phyloP scores from a whole-genome alignment of 768 basidiomycete genomes.

The Mycena leptocephala region DNA sequence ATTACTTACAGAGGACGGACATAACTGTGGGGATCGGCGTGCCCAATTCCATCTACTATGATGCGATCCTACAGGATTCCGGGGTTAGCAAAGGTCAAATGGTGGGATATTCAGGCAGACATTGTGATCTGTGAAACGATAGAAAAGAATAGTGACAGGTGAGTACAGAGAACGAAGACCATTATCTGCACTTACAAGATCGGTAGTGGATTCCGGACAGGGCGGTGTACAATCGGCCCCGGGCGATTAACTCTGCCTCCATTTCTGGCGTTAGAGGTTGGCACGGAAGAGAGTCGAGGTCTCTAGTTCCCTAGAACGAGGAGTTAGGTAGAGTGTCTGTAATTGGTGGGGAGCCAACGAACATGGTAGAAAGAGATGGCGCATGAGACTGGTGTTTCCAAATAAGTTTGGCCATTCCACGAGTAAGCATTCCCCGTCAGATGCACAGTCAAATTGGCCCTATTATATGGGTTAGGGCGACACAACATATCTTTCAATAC shows the following conservation, averaged over 20 bases:
- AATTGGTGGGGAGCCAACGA: neutral
- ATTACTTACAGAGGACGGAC: neutral
- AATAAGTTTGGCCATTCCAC: conserved; percentile 33
- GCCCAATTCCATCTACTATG: conserved; percentile 37
- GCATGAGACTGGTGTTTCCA: neutral
- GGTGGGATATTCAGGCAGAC: neutral
- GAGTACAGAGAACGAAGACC: too few relatives aligned
- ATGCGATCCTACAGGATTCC: conserved; percentile 33
- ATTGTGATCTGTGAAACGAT: conserved; percentile 11
- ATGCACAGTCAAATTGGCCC: too few relatives aligned
- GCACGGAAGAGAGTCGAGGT: conserved; percentile 8
- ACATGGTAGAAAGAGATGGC: conserved; percentile 14
- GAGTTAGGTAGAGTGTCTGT: neutral
- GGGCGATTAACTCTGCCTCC: conserved; percentile 6
- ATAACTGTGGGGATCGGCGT: conserved; percentile 2
- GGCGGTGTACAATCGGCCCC: conserved; percentile 18
- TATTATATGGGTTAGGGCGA: too few relatives aligned
- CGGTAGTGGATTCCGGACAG: conserved; percentile 22
- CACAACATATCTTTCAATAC: neutral
- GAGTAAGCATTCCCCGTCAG: conserved; percentile 15
- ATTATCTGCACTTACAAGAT: neutral
- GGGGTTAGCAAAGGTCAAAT: neutral
- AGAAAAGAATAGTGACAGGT: too few relatives aligned
- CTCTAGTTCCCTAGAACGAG: conserved; percentile 8
- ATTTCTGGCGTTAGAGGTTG: conserved; percentile 20